Percentiles rank a stretch among this genome's conserved stretches.
phyloP scores from a whole-genome alignment of 2,329 filamentous ascomycete genomes.

The Mycosphaerella sp. region DNA sequence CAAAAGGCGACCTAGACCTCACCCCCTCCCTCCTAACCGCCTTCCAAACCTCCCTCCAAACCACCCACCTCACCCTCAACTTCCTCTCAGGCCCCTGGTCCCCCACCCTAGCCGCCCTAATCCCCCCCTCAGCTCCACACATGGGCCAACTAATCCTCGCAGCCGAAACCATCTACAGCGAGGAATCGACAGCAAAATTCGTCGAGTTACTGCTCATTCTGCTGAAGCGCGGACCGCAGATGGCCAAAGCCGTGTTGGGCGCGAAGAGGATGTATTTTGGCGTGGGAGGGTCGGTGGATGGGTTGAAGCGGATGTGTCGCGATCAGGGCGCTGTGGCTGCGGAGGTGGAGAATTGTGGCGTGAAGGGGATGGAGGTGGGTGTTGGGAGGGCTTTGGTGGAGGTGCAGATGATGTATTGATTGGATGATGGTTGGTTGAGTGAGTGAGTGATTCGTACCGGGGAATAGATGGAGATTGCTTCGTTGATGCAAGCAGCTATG shows the following conservation, averaged over 20 bases:
- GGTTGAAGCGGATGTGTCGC: slow-evolving; percentile 51
- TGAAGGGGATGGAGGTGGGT: slow-evolving; percentile 39
- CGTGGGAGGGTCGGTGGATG: slow-evolving; percentile 73
- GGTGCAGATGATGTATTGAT: slow-evolving; percentile 40
- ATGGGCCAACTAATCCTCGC: slow-evolving; percentile 56
- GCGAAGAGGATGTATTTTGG: slow-evolving; percentile 81
- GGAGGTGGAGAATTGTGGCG: slow-evolving; percentile 44
- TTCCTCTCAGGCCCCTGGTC: slow-evolving; percentile 75
- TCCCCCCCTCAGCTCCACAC: slow-evolving; percentile 39
- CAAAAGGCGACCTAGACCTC: slow-evolving; percentile 57
- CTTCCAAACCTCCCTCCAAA: slow-evolving; percentile 52
- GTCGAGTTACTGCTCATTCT: slow-evolving; percentile 59
- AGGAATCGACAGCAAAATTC: slow-evolving; percentile 63
- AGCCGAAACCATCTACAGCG: slow-evolving; percentile 79
- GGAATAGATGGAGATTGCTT: no score
- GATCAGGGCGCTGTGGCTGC: slow-evolving; percentile 41
- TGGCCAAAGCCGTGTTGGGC: slow-evolving; percentile 59
- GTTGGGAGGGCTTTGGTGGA: slow-evolving; percentile 45
- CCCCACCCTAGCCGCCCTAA: slow-evolving; percentile 52
- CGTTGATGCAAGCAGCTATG: no score
- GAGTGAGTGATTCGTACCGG: no score
- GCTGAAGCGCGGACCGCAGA: slow-evolving; percentile 45
- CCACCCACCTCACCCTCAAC: slow-evolving; percentile 50
- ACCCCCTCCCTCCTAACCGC: slow-evolving; percentile 51
- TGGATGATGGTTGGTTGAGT: no score